Conservation (phyloP, 1,284 basidiomycete species). For the Austropuccinia psidii region DNA sequence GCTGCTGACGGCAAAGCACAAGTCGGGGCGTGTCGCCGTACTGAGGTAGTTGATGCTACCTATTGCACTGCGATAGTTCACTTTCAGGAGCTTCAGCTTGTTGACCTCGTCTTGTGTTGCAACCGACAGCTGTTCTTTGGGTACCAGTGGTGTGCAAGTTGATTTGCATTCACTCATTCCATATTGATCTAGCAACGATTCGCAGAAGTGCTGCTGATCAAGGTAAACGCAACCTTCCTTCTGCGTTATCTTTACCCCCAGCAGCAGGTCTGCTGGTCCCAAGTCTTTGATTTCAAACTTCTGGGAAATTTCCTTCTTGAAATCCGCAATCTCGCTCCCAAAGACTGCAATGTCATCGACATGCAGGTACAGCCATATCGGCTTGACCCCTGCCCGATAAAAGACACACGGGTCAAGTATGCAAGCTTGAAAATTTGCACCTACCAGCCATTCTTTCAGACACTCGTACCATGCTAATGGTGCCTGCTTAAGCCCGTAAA, state of each 20-base stretch:
- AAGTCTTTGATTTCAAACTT: too few relatives aligned
- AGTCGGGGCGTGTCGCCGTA: neutral
- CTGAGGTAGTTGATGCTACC: neutral
- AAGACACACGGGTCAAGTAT: neutral
- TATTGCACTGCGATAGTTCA: neutral
- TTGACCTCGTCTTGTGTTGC: neutral
- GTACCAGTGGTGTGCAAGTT: neutral
- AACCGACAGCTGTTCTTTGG: neutral
- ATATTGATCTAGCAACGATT: neutral
- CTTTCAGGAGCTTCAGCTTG: neutral
- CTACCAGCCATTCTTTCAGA: neutral
- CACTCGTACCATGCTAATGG: neutral
- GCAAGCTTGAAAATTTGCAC: neutral
- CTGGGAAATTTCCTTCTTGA: too few relatives aligned
- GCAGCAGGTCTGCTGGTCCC: neutral
- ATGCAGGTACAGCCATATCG: neutral
- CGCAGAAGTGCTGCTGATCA: neutral
- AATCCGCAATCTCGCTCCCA: too few relatives aligned
- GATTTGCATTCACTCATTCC: neutral
- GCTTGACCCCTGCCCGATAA: neutral
- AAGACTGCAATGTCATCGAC: slow-evolving; percentile 4
- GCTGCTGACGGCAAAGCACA: neutral
- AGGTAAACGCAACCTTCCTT: too few relatives aligned
- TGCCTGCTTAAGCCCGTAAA: slow-evolving; percentile 14
- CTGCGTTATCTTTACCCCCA: neutral